Percentiles rank a stretch among this genome's conserved stretches.
phyloP scores from a whole-genome alignment of 2,329 filamentous ascomycete species.

The Sporothrix euskadiensis region DNA sequence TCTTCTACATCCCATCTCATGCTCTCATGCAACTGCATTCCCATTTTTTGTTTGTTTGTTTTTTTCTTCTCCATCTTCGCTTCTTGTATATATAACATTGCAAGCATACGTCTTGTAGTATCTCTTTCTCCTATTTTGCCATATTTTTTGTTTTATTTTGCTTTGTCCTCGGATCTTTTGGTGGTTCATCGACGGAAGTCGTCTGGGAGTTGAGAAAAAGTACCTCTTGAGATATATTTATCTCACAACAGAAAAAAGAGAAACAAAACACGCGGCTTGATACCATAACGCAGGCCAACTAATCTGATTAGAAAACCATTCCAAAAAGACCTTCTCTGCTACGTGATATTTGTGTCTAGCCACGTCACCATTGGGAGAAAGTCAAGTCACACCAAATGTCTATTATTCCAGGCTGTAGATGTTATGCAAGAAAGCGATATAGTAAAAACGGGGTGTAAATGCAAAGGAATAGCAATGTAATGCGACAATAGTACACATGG shows the following conservation, averaged over 20 bases:
- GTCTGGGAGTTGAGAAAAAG: neutral
- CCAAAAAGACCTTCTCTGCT: neutral
- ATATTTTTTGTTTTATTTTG: neutral
- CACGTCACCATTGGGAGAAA: neutral
- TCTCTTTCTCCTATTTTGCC: constrained; percentile 14
- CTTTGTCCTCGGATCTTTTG: neutral
- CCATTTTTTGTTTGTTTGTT: neutral
- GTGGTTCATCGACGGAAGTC: neutral
- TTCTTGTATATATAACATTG: constrained; percentile 28
- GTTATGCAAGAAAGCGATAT: neutral
- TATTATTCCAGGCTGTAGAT: constrained; percentile 16
- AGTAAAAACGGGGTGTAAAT: constrained; percentile 18
- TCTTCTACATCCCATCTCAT: neutral
- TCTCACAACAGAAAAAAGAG: neutral
- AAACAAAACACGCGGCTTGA: neutral
- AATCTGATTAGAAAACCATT: neutral
- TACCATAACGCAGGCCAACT: neutral
- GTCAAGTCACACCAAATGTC: constrained; percentile 14
- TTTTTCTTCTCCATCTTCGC: constrained; percentile 13
- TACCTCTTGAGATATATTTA: too few species aligned
- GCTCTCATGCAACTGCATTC: neutral
- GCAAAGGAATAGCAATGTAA: constrained; percentile 38
- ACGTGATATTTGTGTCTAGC: neutral
- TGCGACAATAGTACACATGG: constrained; percentile 56
- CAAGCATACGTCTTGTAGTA: constrained; percentile 22